Evolutionary conservation across 768 basidiomycete genomes (phyloP).

Genomic region (Baorangia bicolor): DNA sequence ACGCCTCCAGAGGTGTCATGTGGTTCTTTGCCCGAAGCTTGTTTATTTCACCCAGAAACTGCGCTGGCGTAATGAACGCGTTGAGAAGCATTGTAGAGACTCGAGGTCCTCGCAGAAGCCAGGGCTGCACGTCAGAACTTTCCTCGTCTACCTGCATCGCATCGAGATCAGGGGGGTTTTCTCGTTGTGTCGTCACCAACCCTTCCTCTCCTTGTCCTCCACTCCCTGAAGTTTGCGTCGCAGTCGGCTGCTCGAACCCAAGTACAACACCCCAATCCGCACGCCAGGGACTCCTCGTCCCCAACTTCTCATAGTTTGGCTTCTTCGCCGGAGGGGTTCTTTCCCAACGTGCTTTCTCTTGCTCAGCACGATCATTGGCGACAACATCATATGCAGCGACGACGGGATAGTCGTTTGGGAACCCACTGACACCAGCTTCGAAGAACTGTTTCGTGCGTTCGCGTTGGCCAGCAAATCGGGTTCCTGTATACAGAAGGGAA

Average conservation of each 20-base stretch:
- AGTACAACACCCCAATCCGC: slow-evolving; percentile 76
- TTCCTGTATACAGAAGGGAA: slow-evolving; percentile 80
- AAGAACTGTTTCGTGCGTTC: slow-evolving; percentile 80
- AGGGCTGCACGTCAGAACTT: slow-evolving; percentile 39
- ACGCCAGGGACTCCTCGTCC: slow-evolving; percentile 68
- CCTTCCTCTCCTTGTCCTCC: slow-evolving; percentile 30
- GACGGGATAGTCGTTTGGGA: slow-evolving; percentile 79
- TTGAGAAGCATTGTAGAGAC: slow-evolving; percentile 45
- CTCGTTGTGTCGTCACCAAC: slow-evolving; percentile 60
- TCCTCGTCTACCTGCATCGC: slow-evolving; percentile 10
- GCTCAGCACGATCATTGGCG: slow-evolving; percentile 45
- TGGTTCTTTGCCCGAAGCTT: slow-evolving; percentile 55
- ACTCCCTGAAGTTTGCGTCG: neutral
- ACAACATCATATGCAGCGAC: slow-evolving; percentile 53
- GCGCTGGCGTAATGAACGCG: slow-evolving; percentile 41
- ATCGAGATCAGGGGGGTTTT: slow-evolving; percentile 24
- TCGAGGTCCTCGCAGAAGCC: slow-evolving; percentile 68
- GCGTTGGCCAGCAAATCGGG: slow-evolving; percentile 81
- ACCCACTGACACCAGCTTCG: slow-evolving; percentile 72
- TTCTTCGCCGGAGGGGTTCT: slow-evolving; percentile 88
- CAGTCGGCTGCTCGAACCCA: slow-evolving; percentile 39
- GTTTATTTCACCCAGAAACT: slow-evolving; percentile 57
- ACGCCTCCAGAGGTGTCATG: slow-evolving; percentile 38
- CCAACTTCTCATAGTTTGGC: slow-evolving; percentile 63
- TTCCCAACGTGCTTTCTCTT: slow-evolving; percentile 66